Conservation (phyloP, 2,329 filamentous ascomycete genomes). For the Madurella fahalii region DNA sequence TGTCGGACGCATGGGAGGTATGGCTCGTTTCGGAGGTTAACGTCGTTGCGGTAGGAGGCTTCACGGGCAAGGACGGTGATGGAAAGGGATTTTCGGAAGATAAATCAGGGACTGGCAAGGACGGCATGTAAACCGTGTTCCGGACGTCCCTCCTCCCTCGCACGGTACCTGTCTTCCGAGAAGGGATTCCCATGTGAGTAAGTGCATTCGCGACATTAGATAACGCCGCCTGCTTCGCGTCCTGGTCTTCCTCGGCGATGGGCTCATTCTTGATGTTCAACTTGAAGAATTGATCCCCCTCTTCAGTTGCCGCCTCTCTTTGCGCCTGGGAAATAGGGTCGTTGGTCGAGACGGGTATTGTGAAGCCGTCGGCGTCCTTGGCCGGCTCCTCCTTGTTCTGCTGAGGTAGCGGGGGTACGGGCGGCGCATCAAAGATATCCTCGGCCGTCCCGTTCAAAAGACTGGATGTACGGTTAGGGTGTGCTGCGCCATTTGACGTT, state of each 20-base stretch:
- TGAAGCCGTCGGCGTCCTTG: constrained; percentile 74
- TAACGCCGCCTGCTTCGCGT: constrained; percentile 67
- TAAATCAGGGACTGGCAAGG: constrained; percentile 34
- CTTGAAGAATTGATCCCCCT: constrained; percentile 67
- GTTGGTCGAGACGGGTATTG: constrained; percentile 60
- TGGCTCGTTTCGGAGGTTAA: constrained; percentile 61
- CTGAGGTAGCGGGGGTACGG: constrained; percentile 48
- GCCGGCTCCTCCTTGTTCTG: constrained; percentile 38
- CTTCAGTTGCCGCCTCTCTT: constrained; percentile 59
- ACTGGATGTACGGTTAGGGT: constrained; percentile 31
- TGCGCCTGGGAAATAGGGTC: constrained; percentile 70
- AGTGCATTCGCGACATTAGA: constrained; percentile 73
- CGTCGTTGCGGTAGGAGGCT: constrained; percentile 48
- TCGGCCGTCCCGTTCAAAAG: constrained; percentile 47
- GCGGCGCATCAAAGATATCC: constrained; percentile 49
- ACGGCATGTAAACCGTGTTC: constrained; percentile 80
- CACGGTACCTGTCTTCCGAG: constrained; percentile 69
- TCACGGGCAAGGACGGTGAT: constrained; percentile 37
- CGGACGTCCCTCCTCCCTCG: constrained; percentile 86
- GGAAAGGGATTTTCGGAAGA: constrained; percentile 33
- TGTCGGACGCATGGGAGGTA: constrained; percentile 70
- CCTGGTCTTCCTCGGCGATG: constrained; percentile 71
- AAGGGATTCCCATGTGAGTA: constrained; percentile 58
- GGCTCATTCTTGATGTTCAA: constrained; percentile 76
- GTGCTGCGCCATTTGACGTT: constrained; percentile 28